phyloP scores from a whole-genome alignment of 139 green algal genomes.

The Mesotaenium endlicherianum region DNA sequence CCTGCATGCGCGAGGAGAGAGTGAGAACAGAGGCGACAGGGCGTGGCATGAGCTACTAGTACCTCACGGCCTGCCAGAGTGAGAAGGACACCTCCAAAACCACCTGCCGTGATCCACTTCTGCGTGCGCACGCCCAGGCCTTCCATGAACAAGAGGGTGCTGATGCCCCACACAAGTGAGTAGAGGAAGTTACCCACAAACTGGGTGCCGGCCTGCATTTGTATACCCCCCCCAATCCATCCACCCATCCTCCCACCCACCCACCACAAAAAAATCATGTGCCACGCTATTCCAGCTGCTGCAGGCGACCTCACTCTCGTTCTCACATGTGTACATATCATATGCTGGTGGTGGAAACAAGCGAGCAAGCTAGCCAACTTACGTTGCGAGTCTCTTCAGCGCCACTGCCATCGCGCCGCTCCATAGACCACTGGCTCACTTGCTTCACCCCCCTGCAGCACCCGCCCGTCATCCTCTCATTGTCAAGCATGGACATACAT shows the following conservation, averaged over 20 bases:
- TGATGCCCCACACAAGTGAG: constrained; percentile 40
- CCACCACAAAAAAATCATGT: background rate
- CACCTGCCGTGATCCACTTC: constrained; percentile 50
- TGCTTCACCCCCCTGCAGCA: background rate
- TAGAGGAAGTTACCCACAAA: constrained; percentile 46
- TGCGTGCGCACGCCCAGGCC: constrained; percentile 48
- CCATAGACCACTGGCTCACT: background rate
- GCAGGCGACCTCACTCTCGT: background rate
- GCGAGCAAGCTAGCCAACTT: background rate
- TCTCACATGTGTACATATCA: background rate
- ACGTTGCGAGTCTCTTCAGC: background rate
- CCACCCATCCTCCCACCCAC: background rate
- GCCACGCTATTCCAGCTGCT: background rate
- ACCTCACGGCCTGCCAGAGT: constrained; percentile 40
- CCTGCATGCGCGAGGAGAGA: background rate
- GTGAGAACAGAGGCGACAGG: background rate
- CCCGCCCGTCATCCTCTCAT: background rate
- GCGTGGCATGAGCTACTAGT: background rate
- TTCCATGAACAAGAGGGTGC: constrained; percentile 44
- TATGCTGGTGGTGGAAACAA: background rate
- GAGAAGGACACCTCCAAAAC: constrained; percentile 41
- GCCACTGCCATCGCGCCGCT: background rate
- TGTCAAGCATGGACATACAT: background rate
- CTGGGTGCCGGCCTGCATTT: constrained; percentile 43
- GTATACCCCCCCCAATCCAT: constrained; percentile 14